These are phyloP conservation scores for Pyrus pyrifolia DNA, from an alignment of 306 rosid genomes.

Conservation along the genomic window DNA sequence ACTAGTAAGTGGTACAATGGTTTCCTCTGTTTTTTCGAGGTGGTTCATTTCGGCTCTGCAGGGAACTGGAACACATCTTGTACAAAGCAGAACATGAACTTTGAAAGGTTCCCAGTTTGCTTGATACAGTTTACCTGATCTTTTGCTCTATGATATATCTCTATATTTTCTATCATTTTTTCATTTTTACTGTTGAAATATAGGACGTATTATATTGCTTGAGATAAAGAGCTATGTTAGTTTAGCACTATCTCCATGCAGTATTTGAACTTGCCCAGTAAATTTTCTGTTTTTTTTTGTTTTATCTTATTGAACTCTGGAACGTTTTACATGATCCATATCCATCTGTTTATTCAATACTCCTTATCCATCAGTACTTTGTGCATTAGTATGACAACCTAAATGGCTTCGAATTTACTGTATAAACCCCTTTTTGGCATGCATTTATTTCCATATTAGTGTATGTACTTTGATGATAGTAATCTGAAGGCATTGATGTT, in stretches of 20 bases:
- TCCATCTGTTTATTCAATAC: background rate
- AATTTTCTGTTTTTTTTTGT: no score
- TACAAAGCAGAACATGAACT: conserved; percentile 8
- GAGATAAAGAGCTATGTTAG: background rate
- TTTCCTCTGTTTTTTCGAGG: conserved; percentile 6
- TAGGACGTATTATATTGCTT: background rate
- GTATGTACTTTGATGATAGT: background rate
- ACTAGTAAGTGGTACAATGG: conserved; percentile 5
- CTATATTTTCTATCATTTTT: background rate
- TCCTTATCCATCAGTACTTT: background rate
- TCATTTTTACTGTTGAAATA: background rate
- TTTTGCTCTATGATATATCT: background rate
- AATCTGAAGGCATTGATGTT: background rate
- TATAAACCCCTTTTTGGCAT: background rate
- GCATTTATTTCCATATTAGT: background rate
- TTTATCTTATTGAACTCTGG: no score
- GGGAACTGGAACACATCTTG: conserved; percentile 11
- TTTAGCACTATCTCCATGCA: background rate
- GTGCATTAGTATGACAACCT: background rate
- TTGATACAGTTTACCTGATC: background rate
- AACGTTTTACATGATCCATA: background rate
- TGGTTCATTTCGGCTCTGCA: conserved; percentile 14
- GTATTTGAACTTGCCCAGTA: background rate
- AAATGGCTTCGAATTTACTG: background rate
- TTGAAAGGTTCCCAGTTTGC: conserved; percentile 3